Conservation (phyloP, 768 basidiomycete genomes). For the Lepiota venenata region DNA sequence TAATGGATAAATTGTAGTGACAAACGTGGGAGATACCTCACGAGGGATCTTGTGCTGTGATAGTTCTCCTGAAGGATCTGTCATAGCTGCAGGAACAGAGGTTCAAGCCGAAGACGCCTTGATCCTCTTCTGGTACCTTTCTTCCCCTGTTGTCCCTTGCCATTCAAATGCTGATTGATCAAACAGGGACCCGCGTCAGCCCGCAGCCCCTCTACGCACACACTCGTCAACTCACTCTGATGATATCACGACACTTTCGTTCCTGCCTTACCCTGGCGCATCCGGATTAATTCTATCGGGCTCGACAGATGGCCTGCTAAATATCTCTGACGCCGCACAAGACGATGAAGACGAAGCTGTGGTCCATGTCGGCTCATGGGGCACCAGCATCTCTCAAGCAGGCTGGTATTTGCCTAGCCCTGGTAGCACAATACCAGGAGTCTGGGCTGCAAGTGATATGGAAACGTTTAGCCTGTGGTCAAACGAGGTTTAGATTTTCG, state of each 20-base stretch:
- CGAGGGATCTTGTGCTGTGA: constrained; percentile 63
- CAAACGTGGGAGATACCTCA: constrained; percentile 29
- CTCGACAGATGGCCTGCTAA: constrained; percentile 82
- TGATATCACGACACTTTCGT: constrained; percentile 80
- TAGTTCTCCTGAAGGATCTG: constrained; percentile 63
- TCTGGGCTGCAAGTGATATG: constrained; percentile 95
- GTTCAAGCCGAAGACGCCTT: constrained; percentile 77
- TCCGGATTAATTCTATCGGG: constrained; percentile 60
- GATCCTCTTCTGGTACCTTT: constrained; percentile 74
- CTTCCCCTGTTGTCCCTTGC: neutral
- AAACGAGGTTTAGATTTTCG: constrained; percentile 47
- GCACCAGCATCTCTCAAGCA: constrained; percentile 73
- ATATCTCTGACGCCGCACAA: constrained; percentile 68
- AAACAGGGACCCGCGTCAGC: constrained; percentile 80
- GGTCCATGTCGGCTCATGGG: constrained; percentile 81
- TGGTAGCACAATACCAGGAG: constrained; percentile 23
- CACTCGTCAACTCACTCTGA: constrained; percentile 91
- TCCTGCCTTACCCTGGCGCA: constrained; percentile 22
- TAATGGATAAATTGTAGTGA: constrained; percentile 47
- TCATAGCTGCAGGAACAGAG: constrained; percentile 82
- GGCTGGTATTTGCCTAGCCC: constrained; percentile 44
- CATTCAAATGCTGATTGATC: neutral
- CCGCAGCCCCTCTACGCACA: constrained; percentile 62
- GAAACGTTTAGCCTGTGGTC: constrained; percentile 90
- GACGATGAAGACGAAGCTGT: constrained; percentile 87